phyloP scores from a whole-genome alignment of 306 rosid genomes.

The Argentina anserina region DNA sequence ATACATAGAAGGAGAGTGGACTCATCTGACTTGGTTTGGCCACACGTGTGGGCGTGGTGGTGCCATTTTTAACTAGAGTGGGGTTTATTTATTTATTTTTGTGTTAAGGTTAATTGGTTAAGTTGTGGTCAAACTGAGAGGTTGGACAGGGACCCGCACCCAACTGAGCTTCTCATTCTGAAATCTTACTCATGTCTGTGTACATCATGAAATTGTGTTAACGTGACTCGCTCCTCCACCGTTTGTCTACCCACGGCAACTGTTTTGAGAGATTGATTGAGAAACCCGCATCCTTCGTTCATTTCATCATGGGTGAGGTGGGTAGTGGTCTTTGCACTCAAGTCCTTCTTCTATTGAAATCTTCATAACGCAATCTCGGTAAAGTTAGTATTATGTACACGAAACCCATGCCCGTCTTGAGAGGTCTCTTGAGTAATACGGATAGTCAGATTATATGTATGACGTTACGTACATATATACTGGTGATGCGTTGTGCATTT shows the following conservation, averaged over 20 bases:
- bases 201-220: conserved; percentile 23
- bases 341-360: background rate
- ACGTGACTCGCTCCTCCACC: conserved; percentile 15
- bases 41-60: conserved; percentile 38
- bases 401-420: no score
- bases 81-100: background rate
- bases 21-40: conserved; percentile 45
- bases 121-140: conserved; percentile 26
- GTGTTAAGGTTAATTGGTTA: background rate
- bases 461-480: no score
- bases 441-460: no score
- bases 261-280: conserved; percentile 17
- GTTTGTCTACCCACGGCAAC: conserved; percentile 9
- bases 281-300: conserved; percentile 12
- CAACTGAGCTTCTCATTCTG: background rate
- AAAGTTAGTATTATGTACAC: no score
- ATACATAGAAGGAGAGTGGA: conserved; percentile 38
- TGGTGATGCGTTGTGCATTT: no score
- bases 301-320: background rate
- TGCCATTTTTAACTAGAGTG: conserved; percentile 11
- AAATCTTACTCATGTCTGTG: conserved; percentile 23
- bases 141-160: conserved; percentile 5
- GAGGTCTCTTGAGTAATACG: no score
- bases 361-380: background rate
- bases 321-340: conserved; percentile 9